Conservation (phyloP, 73 alveolate genomes). For the Diophrys appendiculata region DNA sequence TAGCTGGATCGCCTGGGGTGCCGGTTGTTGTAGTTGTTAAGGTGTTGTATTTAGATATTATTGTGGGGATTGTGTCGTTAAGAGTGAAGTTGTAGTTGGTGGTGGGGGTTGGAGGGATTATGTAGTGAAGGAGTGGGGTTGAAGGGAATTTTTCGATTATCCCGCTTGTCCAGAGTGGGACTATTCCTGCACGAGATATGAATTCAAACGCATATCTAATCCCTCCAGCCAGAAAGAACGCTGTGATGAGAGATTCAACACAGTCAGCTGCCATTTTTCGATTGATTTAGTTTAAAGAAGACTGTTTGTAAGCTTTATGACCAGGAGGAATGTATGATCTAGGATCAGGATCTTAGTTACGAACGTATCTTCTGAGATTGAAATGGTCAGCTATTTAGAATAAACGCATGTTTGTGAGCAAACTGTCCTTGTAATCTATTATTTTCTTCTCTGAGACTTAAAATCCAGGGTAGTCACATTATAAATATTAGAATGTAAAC, state of each 20-base stretch:
- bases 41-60: too few species aligned
- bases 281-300: too few species aligned
- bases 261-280: constrained; percentile 60
- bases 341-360: background rate
- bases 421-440: background rate
- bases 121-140: constrained; percentile 7
- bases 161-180: constrained; percentile 47
- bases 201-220: constrained; percentile 19
- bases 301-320: too few species aligned
- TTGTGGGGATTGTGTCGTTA: background rate
- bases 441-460: too few species aligned
- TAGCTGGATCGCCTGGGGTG: too few species aligned
- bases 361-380: background rate
- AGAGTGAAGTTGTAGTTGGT: background rate
- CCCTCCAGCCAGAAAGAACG: constrained; percentile 40
- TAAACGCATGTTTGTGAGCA: background rate
- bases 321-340: too few species aligned
- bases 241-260: constrained; percentile 52
- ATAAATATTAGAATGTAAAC: constrained; percentile 26
- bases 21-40: too few species aligned
- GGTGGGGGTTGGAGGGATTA: background rate
- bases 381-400: background rate
- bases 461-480: too few species aligned
- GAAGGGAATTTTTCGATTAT: constrained; percentile 42
- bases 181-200: constrained; percentile 37